Base-by-base conservation (phyloP, 208 protist genomes). In the Herpetomonas samuelpessoai region DNA sequence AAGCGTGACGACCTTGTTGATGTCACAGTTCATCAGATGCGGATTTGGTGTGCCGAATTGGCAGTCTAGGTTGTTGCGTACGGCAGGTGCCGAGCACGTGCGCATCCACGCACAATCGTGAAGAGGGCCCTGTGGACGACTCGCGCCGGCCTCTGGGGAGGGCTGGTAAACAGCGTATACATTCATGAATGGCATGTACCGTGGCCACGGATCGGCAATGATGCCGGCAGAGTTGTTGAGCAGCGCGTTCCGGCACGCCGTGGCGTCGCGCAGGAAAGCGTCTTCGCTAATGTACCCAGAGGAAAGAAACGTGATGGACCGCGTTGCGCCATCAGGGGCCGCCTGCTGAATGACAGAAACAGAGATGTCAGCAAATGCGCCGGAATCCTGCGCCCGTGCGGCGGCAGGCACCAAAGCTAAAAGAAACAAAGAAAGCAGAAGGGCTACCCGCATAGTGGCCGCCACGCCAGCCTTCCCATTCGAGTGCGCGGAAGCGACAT, bases 241-340 rank as follows among this genome's bases (percentile, higher is more conserved):
- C 19, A 91, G 60, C 19, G 72, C 62, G 7, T 53, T 27, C 7
- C 80, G 46, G 55, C 60, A 76, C 14, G 18, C 29, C 0, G 35
- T 25, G 9, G 85, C 83, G 55, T 91, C 77, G 0, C n/a, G 53
- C 22, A 76, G 54, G 64, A 91, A 91, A 16, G 16, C 29, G 18
- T 18, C 52, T 14, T 59, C 41, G 9, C 76, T 67, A 30, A 55
- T 41, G 61, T 91, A 91, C 7, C 83, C 83, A 18, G 79, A 71
- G 21, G 80, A 69, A 22, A 91, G 57, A 57, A 91, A 91, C 12
- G 80, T 83, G 28, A 91, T 68, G 28, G 81, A 79, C 3, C 76
- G 60, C 2, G 77, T 76, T n/a, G 30, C 27, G 14, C 48, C 51
- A 45, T 71, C 62, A 0, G 51, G 18, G n/a, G 72, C 60, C n/a